Evolutionary conservation across 768 basidiomycete genomes (phyloP).

Genomic region (Termitomyces bulborhizus): DNA sequence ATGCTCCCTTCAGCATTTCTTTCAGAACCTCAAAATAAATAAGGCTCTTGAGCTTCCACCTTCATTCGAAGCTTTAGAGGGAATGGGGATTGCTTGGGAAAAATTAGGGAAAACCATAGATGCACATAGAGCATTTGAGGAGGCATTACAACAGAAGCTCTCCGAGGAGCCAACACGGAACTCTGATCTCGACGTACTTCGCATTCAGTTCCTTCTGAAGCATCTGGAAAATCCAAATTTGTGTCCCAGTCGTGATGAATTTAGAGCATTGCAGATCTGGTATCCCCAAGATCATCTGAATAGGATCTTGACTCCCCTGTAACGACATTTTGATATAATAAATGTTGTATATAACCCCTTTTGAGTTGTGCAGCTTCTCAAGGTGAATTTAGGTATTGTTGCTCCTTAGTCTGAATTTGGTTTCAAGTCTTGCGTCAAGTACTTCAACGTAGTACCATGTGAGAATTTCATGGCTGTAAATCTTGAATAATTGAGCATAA

Average conservation of each 20-base stretch:
- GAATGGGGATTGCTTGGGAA: conserved; percentile 1
- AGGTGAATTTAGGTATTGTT: no score
- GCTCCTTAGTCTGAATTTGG: no score
- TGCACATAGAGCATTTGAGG: conserved; percentile 2
- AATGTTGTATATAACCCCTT: neutral
- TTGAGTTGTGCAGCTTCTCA: neutral
- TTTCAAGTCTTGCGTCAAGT: no score
- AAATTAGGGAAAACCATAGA: neutral
- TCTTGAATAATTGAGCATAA: no score
- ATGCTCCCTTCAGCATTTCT: neutral
- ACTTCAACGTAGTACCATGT: no score
- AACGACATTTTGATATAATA: neutral
- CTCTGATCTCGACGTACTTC: neutral
- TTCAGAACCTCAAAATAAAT: neutral
- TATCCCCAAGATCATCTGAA: neutral
- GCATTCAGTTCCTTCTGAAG: neutral
- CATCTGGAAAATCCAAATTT: neutral
- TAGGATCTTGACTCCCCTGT: neutral
- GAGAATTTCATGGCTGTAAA: no score
- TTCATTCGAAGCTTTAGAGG: neutral
- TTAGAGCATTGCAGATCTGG: neutral
- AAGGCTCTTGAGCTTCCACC: neutral
- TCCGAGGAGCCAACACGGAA: neutral
- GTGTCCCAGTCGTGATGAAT: neutral
- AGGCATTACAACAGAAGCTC: neutral